Conservation (phyloP, 768 basidiomycete species). For the Leccinum ochraceum region DNA sequence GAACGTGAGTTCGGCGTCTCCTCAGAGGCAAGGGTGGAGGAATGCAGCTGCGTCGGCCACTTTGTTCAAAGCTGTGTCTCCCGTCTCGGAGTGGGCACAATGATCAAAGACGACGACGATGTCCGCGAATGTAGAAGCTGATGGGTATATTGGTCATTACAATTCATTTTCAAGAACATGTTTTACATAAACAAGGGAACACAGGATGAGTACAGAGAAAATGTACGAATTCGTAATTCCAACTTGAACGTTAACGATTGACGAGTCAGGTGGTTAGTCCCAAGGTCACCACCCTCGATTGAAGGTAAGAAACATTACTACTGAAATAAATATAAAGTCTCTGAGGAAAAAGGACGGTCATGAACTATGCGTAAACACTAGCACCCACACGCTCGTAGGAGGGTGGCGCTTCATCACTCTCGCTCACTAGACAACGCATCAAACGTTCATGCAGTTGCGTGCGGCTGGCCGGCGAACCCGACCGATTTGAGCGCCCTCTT, state of each 20-base stretch:
- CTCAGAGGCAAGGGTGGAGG: constrained; percentile 14
- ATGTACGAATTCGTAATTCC: not conserved
- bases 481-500: constrained; percentile 34
- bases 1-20: not conserved
- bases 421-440: constrained; percentile 79
- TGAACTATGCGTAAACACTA: not conserved
- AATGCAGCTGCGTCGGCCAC: constrained; percentile 19
- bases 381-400: constrained; percentile 13
- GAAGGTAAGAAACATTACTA: not conserved
- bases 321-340: not conserved
- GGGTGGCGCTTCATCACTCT: constrained; percentile 83
- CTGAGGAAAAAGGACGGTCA: not conserved
- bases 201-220: not conserved
- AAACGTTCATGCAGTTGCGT: constrained; percentile 72
- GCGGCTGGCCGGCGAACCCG: constrained; percentile 42
- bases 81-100: constrained; percentile 13
- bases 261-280: too few relatives aligned
- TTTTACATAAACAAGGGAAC: not conserved
- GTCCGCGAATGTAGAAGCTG: constrained; percentile 22
- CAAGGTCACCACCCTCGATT: not conserved
- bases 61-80: constrained; percentile 23
- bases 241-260: too few relatives aligned
- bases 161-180: not conserved
- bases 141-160: constrained; percentile 14
- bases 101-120: constrained; percentile 21